Base-by-base conservation (phyloP, 495 filamentous ascomycete genomes). In the Penicillium egyptiacum region DNA sequence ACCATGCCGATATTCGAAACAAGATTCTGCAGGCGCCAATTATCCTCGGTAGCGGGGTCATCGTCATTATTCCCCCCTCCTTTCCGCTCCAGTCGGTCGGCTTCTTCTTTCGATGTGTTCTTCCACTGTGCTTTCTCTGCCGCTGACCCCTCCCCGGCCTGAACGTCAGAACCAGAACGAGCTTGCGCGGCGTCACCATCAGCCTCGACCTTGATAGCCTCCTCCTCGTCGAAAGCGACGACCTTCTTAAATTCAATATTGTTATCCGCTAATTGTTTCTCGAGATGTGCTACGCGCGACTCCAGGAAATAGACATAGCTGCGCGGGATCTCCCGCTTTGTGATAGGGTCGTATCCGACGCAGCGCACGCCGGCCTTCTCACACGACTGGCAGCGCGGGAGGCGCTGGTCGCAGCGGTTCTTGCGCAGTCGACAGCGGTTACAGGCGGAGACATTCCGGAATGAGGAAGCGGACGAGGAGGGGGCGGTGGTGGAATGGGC, bases 251-350 rank as follows among this genome's bases (percentile, higher is more conserved):
- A 93, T 19, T 83, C 62, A 54, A 98, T 83, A 39, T 81, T 76
- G 61, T 91, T 85, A 14, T 84, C 80, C 41, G 80, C 74, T 52
- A 96, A 78, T 49, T 93, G 76, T n/a, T 79, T 78, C 70, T 98
- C 93, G 11, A 98, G 81, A 68, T 93, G 90, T 40, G 84, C 80
- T 37, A 96, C 83, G 49, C 93, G 82, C 41, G 87, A 88, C 74
- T 98, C 93, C 33, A 97, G 83, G 65, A 96, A 96, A 74, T 88
- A 95, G 30, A 97, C 91, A 75, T 98, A 98, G 63, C 91, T 95
- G 64, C 92, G 82, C 42, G 93, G 93, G 35, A 96, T 96, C 67
- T 96, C 90, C 69, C 88, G 81, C 79, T 96, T 96, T 17, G 90
- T 96, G 62, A 97, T 95, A 20, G 92, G 93, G 68, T 98, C 93